Conservation (phyloP, 768 basidiomycete genomes). For the Daedaleopsis nitida region DNA sequence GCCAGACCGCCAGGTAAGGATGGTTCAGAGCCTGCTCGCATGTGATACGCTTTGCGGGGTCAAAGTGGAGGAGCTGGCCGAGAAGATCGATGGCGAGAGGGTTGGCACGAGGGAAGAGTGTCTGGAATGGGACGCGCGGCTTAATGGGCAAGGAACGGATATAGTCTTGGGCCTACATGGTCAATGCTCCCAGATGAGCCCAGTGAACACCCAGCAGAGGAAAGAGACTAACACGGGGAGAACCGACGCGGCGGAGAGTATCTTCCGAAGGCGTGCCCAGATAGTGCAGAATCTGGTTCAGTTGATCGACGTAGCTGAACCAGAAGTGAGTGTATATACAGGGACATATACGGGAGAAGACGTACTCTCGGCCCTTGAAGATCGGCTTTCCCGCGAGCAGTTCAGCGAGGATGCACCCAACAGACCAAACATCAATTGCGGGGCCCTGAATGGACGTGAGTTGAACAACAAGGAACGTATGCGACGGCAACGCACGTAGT, state of each 20-base stretch:
- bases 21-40: conserved; percentile 96
- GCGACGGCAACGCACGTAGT: conserved; percentile 66
- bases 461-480: neutral
- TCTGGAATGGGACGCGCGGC: conserved; percentile 89
- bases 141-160: conserved; percentile 98
- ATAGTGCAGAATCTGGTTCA: conserved; percentile 97
- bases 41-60: conserved; percentile 94
- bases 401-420: conserved; percentile 95
- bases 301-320: conserved; percentile 91
- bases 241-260: conserved; percentile 93
- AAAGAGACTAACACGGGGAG: conserved; percentile 70
- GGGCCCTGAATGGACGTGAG: conserved; percentile 58
- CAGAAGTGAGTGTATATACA: conserved; percentile 12
- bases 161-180: conserved; percentile 88
- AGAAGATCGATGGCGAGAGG: conserved; percentile 93
- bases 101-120: conserved; percentile 92
- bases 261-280: conserved; percentile 98
- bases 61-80: conserved; percentile 89
- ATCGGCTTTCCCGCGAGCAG: conserved; percentile 92
- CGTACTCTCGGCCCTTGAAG: conserved; percentile 96
- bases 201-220: neutral
- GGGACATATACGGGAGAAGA: conserved; percentile 10
- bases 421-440: conserved; percentile 94
- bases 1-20: conserved; percentile 96
- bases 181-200: neutral